Evolutionary conservation across 345 rosid genomes (phyloP).

Genomic region (Syzygium aqueum): DNA sequence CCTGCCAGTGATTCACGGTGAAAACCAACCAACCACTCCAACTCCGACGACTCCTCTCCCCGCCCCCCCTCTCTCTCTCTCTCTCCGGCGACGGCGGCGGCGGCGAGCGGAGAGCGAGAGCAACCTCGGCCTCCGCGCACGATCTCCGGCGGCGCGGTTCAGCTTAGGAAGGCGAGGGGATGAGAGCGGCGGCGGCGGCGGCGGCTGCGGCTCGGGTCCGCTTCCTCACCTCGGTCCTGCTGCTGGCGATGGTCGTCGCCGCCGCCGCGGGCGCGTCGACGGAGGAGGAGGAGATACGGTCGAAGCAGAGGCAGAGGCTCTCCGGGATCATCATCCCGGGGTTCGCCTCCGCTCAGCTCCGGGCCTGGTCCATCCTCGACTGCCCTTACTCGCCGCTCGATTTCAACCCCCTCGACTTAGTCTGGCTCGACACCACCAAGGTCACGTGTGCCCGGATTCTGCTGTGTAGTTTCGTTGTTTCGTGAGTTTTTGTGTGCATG

Average conservation of each 20-base stretch:
- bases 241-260: background rate
- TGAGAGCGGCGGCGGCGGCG: background rate
- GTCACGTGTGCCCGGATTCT: slow-evolving; percentile 10
- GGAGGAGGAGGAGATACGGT: slow-evolving; percentile 2
- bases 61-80: slow-evolving; percentile 5
- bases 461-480: background rate
- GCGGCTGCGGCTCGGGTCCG: background rate
- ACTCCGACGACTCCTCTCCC: slow-evolving; percentile 6
- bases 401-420: slow-evolving; percentile 97
- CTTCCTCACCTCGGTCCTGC: background rate
- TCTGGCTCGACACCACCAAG: slow-evolving; percentile 95
- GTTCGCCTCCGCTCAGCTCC: slow-evolving; percentile 93
- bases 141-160: background rate
- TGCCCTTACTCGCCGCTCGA: slow-evolving; percentile 95
- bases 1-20: background rate
- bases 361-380: slow-evolving; percentile 99
- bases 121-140: background rate
- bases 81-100: background rate
- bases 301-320: slow-evolving; percentile 20
- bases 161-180: background rate
- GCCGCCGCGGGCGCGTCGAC: background rate
- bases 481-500: background rate
- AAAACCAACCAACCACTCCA: background rate
- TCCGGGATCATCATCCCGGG: slow-evolving; percentile 98
- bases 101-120: background rate